Evolutionary conservation across 495 filamentous ascomycete species (phyloP).

Genomic region (Aspergillus affinis): DNA sequence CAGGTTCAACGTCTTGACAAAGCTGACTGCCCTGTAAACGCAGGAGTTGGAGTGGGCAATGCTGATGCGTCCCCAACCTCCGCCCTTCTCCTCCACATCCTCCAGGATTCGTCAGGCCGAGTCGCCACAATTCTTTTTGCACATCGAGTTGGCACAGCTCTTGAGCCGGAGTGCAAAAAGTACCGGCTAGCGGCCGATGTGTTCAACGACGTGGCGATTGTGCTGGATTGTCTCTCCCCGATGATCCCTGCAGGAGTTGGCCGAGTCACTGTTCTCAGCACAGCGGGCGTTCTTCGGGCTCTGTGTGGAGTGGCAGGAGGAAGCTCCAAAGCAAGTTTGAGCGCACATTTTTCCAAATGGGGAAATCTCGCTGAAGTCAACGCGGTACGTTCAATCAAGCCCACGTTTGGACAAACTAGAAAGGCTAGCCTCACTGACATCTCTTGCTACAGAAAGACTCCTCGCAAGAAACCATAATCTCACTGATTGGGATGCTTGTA

Average conservation of each 20-base stretch:
- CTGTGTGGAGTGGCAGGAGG: conserved; percentile 89
- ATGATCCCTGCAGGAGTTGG: conserved; percentile 63
- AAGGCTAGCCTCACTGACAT: conserved; percentile 4
- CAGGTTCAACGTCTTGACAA: not conserved
- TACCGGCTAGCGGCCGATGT: conserved; percentile 89
- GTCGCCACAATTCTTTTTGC: conserved; percentile 92
- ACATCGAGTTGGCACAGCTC: conserved; percentile 76
- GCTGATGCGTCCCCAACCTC: conserved; percentile 79
- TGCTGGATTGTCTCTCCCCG: conserved; percentile 85
- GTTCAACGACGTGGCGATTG: conserved; percentile 88
- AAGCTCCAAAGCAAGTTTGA: conserved; percentile 85
- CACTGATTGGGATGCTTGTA: conserved; percentile 84
- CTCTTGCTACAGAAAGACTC: conserved; percentile 69
- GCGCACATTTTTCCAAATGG: conserved; percentile 83
- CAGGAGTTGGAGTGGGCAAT: conserved; percentile 88
- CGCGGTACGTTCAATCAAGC: conserved; percentile 56
- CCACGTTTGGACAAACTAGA: not conserved
- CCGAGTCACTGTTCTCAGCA: conserved; percentile 69
- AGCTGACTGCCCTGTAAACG: conserved; percentile 6
- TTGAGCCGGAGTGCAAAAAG: conserved; percentile 92
- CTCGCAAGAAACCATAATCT: conserved; percentile 93
- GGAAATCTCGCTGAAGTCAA: conserved; percentile 95
- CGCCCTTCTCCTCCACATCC: conserved; percentile 79
- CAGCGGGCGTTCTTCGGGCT: conserved; percentile 72
- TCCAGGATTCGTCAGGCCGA: conserved; percentile 82